Evolutionary conservation across 768 basidiomycete genomes (phyloP).

Genomic region (Amanita subjunquillea): DNA sequence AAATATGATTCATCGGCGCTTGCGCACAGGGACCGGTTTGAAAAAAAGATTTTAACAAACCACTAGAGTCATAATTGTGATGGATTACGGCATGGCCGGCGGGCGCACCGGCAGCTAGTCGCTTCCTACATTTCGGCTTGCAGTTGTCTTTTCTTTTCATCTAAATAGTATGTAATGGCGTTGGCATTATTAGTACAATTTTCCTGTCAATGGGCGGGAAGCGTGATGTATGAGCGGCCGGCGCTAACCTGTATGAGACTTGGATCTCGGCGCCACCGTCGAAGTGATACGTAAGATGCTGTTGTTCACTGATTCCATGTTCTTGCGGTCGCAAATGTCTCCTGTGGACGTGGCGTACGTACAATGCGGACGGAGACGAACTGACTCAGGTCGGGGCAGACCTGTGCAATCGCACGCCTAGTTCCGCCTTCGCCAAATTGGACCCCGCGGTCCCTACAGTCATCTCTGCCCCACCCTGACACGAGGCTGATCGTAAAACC

Average conservation of each 20-base stretch:
- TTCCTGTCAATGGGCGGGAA: not conserved
- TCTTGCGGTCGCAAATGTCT: not conserved
- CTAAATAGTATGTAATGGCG: not conserved
- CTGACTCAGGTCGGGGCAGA: not conserved
- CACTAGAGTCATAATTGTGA: not conserved
- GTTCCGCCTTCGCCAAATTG: not conserved
- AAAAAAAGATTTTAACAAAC: not conserved
- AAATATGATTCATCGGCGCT: not conserved
- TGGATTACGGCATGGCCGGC: not conserved
- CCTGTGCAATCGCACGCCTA: not conserved
- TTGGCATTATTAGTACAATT: not conserved
- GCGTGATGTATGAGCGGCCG: not conserved
- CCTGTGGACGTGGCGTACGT: not conserved
- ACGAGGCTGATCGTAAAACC: conserved; percentile 32
- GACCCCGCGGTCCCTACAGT: conserved; percentile 3
- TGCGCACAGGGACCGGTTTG: not conserved
- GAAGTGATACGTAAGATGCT: not conserved
- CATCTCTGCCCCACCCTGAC: conserved; percentile 9
- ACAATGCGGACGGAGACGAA: not conserved
- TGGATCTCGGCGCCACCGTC: not conserved
- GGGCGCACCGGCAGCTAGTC: not conserved
- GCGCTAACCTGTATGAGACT: not conserved
- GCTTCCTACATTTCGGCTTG: not conserved
- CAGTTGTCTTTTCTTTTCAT: not conserved
- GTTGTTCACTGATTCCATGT: not conserved